phyloP scores from a whole-genome alignment of 225 moss, liverwort and hornwort genomes.

The Pleurozium schreberi region DNA sequence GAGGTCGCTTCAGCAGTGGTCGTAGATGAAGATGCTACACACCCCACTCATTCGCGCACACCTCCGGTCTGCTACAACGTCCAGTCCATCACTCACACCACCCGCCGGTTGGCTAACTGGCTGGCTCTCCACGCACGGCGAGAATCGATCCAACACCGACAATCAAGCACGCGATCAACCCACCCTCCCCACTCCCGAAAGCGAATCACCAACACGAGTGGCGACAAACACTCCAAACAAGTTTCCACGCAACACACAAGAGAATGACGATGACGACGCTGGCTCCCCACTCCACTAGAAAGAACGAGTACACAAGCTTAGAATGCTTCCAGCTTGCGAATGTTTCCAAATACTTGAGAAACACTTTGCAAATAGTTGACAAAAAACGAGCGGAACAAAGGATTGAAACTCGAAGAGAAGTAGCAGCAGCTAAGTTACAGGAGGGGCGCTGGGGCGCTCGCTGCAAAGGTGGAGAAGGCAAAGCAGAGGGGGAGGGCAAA shows the following conservation, averaged over 20 bases:
- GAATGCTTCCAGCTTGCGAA: not conserved
- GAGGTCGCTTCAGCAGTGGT: not conserved
- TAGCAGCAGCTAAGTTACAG: not conserved
- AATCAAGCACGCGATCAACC: not conserved
- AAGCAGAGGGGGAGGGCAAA: not conserved
- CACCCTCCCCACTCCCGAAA: not conserved
- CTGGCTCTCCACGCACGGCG: not conserved
- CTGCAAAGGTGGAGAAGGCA: not conserved
- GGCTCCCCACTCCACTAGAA: not conserved
- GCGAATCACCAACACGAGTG: not conserved
- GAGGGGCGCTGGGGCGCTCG: not conserved
- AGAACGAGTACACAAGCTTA: not conserved
- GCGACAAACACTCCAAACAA: not conserved
- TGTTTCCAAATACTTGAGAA: not conserved
- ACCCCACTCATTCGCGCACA: not conserved
- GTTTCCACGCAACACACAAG: not conserved
- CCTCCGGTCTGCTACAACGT: not conserved
- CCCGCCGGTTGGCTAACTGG: not conserved
- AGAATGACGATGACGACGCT: not conserved
- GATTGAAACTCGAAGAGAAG: not conserved
- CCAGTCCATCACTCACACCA: conserved; percentile 1
- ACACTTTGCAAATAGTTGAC: not conserved
- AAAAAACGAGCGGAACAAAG: too few relatives aligned
- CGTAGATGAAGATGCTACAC: not conserved
- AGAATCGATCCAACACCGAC: not conserved